A percentile compares a stretch with the other conserved stretches of the same genome.
These are phyloP conservation scores for Endogone sp. DNA, from an alignment of 192 early-diverging fungal genomes.

Conservation along the genomic window DNA sequence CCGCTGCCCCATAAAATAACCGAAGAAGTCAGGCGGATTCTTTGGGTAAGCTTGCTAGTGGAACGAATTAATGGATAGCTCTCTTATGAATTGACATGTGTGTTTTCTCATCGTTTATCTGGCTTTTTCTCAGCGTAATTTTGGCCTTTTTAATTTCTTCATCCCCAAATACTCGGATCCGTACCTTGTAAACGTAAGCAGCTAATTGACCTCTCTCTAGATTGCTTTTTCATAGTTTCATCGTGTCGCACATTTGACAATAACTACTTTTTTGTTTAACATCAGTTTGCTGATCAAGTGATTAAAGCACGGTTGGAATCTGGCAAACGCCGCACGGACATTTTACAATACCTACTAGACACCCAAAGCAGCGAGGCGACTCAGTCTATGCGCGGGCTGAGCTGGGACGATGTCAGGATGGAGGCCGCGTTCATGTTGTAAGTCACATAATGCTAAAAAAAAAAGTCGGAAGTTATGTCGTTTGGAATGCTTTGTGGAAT, in stretches of 20 bases:
- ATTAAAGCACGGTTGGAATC: neutral
- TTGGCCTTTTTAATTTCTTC: neutral
- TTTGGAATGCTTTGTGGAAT: too few relatives aligned
- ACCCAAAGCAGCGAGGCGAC: neutral
- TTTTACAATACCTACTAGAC: conserved; percentile 41
- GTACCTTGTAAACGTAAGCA: neutral
- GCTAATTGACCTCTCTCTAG: neutral
- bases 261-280: too few relatives aligned
- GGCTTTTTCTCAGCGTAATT: neutral
- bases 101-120: neutral
- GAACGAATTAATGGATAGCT: too few relatives aligned
- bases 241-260: too few relatives aligned
- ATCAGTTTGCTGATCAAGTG: neutral
- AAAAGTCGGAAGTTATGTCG: too few relatives aligned
- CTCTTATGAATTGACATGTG: too few relatives aligned
- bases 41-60: neutral
- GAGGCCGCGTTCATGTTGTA: neutral
- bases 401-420: neutral
- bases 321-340: conserved; percentile 13
- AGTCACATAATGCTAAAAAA: too few relatives aligned
- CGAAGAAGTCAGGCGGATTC: neutral
- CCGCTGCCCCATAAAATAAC: neutral
- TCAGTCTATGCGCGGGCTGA: neutral
- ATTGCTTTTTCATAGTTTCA: too few relatives aligned
- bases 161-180: neutral